Conservation (phyloP, 2,329 filamentous ascomycete genomes). For the Diplodia sapinea region DNA sequence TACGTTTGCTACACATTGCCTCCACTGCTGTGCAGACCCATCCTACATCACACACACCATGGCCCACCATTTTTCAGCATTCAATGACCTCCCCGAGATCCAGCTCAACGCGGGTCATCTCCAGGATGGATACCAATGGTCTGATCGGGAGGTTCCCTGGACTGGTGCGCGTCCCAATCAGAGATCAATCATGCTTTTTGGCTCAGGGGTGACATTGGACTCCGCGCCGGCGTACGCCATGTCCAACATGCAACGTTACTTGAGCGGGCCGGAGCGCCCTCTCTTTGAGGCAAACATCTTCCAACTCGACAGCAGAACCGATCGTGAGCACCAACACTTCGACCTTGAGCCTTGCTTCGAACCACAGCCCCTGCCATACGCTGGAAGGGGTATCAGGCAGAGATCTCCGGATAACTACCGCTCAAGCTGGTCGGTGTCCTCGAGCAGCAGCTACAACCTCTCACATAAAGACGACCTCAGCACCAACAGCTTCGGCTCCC, state of each 20-base stretch:
- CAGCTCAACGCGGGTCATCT: conserved; percentile 32
- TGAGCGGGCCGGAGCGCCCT: conserved; percentile 39
- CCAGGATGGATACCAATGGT: conserved; percentile 29
- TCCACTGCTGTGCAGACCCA: background rate
- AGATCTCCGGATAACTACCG: conserved; percentile 41
- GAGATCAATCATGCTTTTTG: conserved; percentile 33
- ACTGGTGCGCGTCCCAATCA: conserved; percentile 32
- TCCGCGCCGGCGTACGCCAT: conserved; percentile 35
- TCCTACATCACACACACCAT: background rate
- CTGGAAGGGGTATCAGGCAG: conserved; percentile 33
- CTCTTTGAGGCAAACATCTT: conserved; percentile 40
- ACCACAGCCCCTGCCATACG: conserved; percentile 36
- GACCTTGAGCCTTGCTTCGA: conserved; percentile 35
- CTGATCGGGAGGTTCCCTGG: conserved; percentile 31
- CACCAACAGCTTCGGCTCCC: conserved; percentile 36
- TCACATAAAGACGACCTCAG: conserved; percentile 41
- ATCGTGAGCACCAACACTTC: conserved; percentile 33
- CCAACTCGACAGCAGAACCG: conserved; percentile 37
- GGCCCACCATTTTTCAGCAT: conserved; percentile 17
- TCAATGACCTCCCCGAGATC: conserved; percentile 39
- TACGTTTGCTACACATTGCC: conserved; percentile 5
- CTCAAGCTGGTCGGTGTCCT: conserved; percentile 41
- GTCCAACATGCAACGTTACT: conserved; percentile 45
- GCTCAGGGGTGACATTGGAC: conserved; percentile 36
- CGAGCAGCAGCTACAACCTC: conserved; percentile 39